Evolutionary conservation across 495 filamentous ascomycete genomes (phyloP).

Genomic region (Tuber microsphaerosporum): DNA sequence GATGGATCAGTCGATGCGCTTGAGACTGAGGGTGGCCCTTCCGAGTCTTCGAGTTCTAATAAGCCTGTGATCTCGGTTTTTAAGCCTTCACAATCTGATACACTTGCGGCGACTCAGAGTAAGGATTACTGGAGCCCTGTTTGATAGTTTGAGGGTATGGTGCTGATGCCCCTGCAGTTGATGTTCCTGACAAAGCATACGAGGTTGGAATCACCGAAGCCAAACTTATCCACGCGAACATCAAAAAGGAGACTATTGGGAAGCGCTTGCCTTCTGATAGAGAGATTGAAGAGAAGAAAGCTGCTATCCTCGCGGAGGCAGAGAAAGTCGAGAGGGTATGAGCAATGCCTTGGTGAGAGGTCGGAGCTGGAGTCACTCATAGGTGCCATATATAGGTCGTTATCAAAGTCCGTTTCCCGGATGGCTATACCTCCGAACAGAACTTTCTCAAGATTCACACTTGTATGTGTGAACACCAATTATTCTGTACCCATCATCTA

Average conservation of each 20-base stretch:
- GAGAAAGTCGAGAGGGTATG: slow-evolving; percentile 55
- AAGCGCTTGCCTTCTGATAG: slow-evolving; percentile 62
- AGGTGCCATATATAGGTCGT: slow-evolving; percentile 45
- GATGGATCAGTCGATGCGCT: slow-evolving; percentile 9
- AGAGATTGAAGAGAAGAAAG: slow-evolving; percentile 56
- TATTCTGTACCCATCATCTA: slow-evolving; percentile 50
- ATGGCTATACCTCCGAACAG: slow-evolving; percentile 50
- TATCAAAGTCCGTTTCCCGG: slow-evolving; percentile 80
- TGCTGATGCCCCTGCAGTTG: slow-evolving; percentile 45
- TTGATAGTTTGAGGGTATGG: slow-evolving; percentile 7
- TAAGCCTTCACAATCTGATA: slow-evolving; percentile 61
- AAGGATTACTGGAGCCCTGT: background rate
- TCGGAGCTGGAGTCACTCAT: slow-evolving; percentile 6
- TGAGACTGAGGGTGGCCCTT: background rate
- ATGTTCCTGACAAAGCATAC: slow-evolving; percentile 61
- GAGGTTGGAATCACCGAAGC: slow-evolving; percentile 79
- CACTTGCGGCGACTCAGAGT: slow-evolving; percentile 61
- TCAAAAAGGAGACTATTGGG: slow-evolving; percentile 58
- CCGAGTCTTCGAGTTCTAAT: slow-evolving; percentile 34
- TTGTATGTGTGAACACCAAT: background rate
- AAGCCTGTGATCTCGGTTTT: slow-evolving; percentile 62
- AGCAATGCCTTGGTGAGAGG: background rate
- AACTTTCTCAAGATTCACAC: slow-evolving; percentile 34
- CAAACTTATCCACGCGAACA: slow-evolving; percentile 67
- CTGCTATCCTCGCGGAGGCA: slow-evolving; percentile 54